Evolutionary conservation across 352 stramenopile genomes (phyloP).

Genomic region (Phytophthora pluvialis): DNA sequence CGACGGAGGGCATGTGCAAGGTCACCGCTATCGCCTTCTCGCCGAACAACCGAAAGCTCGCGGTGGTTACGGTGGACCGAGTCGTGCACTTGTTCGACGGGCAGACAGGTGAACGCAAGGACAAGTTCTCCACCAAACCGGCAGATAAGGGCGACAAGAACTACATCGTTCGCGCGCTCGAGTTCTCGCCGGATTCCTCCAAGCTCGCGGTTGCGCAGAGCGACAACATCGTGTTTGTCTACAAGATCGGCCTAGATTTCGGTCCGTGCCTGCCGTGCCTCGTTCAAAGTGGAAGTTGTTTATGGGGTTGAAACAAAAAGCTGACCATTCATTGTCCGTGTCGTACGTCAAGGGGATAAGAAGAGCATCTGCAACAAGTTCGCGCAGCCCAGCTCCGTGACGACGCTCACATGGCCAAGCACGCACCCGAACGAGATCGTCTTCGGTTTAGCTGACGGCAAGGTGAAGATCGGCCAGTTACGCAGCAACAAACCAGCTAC

Average conservation of each 20-base stretch:
- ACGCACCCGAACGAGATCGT: slow-evolving; percentile 93
- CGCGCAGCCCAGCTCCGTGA: slow-evolving; percentile 82
- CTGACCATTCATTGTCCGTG: not conserved
- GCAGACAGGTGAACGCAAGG: slow-evolving; percentile 90
- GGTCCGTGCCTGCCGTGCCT: slow-evolving; percentile 11
- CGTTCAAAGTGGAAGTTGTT: not conserved
- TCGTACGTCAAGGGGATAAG: slow-evolving; percentile 72
- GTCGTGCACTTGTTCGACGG: slow-evolving; percentile 95
- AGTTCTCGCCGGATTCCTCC: slow-evolving; percentile 93
- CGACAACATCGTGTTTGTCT: slow-evolving; percentile 97
- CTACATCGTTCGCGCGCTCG: slow-evolving; percentile 92
- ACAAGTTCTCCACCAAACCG: slow-evolving; percentile 97
- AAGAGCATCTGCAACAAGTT: slow-evolving; percentile 98
- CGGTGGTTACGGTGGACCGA: slow-evolving; percentile 92
- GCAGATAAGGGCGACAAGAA: slow-evolving; percentile 95
- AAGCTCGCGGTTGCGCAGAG: slow-evolving; percentile 96
- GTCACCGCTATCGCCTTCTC: slow-evolving; percentile 93
- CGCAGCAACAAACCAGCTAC: slow-evolving; percentile 93
- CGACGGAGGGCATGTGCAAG: slow-evolving; percentile 91
- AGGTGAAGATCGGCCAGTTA: slow-evolving; percentile 94
- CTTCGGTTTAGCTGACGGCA: slow-evolving; percentile 94
- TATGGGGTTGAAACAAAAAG: not conserved
- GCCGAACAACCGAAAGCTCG: slow-evolving; percentile 93
- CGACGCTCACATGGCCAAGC: slow-evolving; percentile 90
- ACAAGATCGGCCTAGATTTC: slow-evolving; percentile 95